Evolutionary conservation across 2,329 filamentous ascomycete genomes (phyloP), one percentile per base, ranked within the genome.

Genomic region (Cercospora sp.): DNA sequence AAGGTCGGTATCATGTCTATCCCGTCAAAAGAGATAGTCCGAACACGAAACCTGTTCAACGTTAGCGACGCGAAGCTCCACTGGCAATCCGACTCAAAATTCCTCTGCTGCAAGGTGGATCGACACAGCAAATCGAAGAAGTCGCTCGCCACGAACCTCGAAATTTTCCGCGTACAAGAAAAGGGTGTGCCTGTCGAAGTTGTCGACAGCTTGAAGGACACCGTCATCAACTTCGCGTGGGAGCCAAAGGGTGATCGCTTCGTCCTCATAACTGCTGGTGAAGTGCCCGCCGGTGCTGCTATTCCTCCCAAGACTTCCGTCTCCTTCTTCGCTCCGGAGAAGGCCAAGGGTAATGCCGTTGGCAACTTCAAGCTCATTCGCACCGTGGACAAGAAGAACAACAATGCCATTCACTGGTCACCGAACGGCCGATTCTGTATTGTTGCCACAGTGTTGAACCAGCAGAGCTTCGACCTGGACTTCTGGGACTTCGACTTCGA

Each of bases 71-170:
- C 92, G 67, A 99, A 98, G 85, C 88, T 99, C 18, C 95, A 99
- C 86, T 99, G 95, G 95, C 95, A 99, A 83, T 97, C 93, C 3
- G 93, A 97, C 71, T 92, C 90, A 66, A 87, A 91, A 69, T 99
- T 97, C 79, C 89, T 99, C 69, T 98, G 95, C 79, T 94, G 98
- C 80, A 99, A 99, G 87, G 95, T 99, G 67, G 95, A 99, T 81
- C 88, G 95, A 73, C 95, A 99, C 86, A 97, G 93, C 80, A 99
- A 99, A 83, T 97, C 94, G 66, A 98, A 98, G 87, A 99, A 98
- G 83, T 97, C 93, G 2, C 88, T 96, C 76, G 94, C 94, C 69
- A 99, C 95, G 33, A 98, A 96, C 74, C 88, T 99, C 39, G 95
- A 99, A 81, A 98, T 99, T 78, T 99, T 99, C 90, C 92, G 95